Evolutionary conservation across 768 basidiomycete genomes (phyloP).

Genomic region (Rossbeevera mucosa): DNA sequence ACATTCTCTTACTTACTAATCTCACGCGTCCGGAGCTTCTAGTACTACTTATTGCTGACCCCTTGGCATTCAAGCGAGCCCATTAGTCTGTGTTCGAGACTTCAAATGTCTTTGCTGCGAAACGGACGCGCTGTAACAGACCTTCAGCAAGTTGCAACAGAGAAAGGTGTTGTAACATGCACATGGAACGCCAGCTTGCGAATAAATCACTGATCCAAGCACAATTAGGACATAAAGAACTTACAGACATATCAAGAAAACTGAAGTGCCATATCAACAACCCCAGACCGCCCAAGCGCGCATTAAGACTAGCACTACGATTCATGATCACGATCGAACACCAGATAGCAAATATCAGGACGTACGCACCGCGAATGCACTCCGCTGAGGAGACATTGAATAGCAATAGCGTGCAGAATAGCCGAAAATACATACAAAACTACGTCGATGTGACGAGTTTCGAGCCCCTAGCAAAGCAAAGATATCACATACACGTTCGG

Average conservation of each 20-base stretch:
- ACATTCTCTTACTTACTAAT: too few relatives aligned
- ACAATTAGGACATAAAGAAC: constrained; percentile 2
- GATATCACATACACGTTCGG: not conserved
- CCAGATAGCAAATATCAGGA: not conserved
- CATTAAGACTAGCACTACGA: constrained; percentile 16
- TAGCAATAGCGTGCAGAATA: constrained; percentile 6
- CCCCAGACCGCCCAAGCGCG: constrained; percentile 21
- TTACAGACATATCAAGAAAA: constrained; percentile 9
- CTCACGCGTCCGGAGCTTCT: not conserved
- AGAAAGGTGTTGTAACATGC: not conserved
- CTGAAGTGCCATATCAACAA: constrained; percentile 1
- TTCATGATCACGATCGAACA: not conserved
- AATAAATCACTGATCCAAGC: not conserved
- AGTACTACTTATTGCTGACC: not conserved
- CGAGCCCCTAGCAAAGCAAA: not conserved
- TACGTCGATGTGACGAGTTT: not conserved
- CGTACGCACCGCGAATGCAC: constrained; percentile 4
- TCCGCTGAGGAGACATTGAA: constrained; percentile 10
- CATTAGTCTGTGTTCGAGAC: too few relatives aligned
- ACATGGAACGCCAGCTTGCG: not conserved
- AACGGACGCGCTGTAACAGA: not conserved
- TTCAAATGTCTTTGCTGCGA: too few relatives aligned
- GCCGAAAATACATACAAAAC: constrained; percentile 8
- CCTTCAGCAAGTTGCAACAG: not conserved
- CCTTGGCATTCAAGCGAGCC: too few relatives aligned